Percentiles rank a stretch among this genome's conserved stretches.
These are phyloP conservation scores for Cladorrhinum sp. DNA, from an alignment of 2,329 filamentous ascomycete genomes.

Conservation along the genomic window DNA sequence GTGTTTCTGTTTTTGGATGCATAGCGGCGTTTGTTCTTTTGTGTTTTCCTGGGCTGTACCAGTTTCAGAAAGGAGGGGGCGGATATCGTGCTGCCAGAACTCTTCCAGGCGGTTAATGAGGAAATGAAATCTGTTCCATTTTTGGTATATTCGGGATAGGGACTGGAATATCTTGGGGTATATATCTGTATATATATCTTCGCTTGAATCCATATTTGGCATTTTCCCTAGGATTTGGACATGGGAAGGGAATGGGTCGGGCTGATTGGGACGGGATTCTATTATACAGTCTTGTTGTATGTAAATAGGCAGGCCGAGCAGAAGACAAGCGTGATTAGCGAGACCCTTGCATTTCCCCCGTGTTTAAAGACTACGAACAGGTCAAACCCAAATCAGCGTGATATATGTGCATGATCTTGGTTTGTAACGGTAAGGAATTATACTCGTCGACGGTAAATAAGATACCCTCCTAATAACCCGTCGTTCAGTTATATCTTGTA, in stretches of 20 bases:
- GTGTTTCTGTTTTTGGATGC: neutral
- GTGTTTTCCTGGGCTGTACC: neutral
- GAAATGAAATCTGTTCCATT: neutral
- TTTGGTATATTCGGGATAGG: neutral
- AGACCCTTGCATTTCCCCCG: slow-evolving; percentile 1
- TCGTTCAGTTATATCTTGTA: too few species aligned
- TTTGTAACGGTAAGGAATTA: too few species aligned
- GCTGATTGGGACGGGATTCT: neutral
- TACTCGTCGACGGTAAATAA: too few species aligned
- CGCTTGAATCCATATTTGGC: neutral
- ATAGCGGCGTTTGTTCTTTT: neutral
- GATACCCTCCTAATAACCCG: too few species aligned
- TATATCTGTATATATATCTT: neutral
- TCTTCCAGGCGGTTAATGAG: neutral
- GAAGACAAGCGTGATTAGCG: too few species aligned
- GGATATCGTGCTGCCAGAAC: neutral
- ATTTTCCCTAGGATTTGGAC: neutral
- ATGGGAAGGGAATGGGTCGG: neutral
- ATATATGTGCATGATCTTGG: too few species aligned
- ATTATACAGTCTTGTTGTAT: neutral
- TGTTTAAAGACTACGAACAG: too few species aligned
- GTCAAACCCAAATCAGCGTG: too few species aligned
- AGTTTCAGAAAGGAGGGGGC: neutral
- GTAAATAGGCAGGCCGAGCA: neutral
- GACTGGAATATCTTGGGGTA: neutral